Evolutionary conservation across 2,329 filamentous ascomycete species (phyloP), one percentile per base, ranked within the genome.

Genomic region (Phyllosticta citribraziliensis): DNA sequence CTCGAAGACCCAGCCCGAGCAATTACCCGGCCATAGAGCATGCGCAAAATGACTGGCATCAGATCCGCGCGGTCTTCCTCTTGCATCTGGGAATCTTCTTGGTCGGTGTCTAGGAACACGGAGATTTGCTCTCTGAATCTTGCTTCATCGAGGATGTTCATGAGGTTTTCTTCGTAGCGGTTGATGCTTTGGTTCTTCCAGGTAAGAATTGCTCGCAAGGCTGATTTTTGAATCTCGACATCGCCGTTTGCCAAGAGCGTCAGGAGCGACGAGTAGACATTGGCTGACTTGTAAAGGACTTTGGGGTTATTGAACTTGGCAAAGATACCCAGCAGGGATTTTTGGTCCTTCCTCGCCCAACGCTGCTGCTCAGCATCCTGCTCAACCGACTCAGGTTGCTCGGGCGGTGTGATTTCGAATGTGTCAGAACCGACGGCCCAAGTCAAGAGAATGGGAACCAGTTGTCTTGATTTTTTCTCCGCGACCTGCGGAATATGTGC

Each of bases 81-180:
- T 66, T 87, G 85, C 65, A 97, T 88, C 60, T 86, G 75, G 62
- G 85, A 85, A 63, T 83, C 78, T 50, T 84, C 77, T 24, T 76
- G 70, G 19, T 89, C 86, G 17, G 88, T 83, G 69, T 91, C 88
- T 58, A 99, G 82, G 65, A 99, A 88, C 4, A 94, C 85, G 0
- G 91, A 88, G n/a, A 99, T 81, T 71, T 97, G 93, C 69, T 97
- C 94, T 69, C 91, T 90, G 75, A 97, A 96, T 56, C 89, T 84
- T 24, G 89, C 86, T 64, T 97, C 94, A 66, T 99, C 94, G 9
- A 97, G 82, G 1, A 99, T 79, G 67, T 91, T 92, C 64, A 91
- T 82, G 24, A 99, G 75, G 66, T 92, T 90, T 66, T 97, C 91
- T 67, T 91, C 85, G 69, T 97, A 96, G 0, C 86, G 81, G 63